These are phyloP conservation scores for Thraustochytrium striatum DNA, from an alignment of 352 stramenopile genomes.

Conservation along the genomic window DNA sequence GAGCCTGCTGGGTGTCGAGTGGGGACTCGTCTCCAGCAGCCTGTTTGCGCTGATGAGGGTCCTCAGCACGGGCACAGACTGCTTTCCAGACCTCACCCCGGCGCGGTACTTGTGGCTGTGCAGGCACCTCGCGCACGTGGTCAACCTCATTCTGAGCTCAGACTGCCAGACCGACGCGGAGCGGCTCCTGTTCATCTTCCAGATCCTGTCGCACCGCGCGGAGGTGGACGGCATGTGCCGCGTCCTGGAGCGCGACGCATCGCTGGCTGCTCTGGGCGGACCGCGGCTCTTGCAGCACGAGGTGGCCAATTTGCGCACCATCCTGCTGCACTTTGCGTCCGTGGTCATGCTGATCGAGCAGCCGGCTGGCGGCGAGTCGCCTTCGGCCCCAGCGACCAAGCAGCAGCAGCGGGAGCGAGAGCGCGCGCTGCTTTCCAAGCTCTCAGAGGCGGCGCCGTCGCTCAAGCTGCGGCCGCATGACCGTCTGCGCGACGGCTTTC, in stretches of 20 bases:
- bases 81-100: background rate
- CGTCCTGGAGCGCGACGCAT: background rate
- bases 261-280: background rate
- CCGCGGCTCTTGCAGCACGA: conserved; percentile 29
- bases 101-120: conserved; percentile 1
- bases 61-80: background rate
- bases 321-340: conserved; percentile 13
- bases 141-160: conserved; percentile 3
- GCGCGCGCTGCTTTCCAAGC: background rate
- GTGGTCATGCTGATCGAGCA: conserved; percentile 9
- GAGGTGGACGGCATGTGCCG: background rate
- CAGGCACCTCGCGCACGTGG: conserved; percentile 15
- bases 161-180: background rate
- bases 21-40: background rate
- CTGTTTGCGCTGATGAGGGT: conserved; percentile 12
- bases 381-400: background rate
- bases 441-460: background rate
- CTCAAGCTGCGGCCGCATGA: conserved; percentile 18
- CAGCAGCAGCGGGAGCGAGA: background rate
- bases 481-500: conserved; percentile 32
- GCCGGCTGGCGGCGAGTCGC: background rate
- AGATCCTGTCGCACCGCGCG: conserved; percentile 7
- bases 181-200: conserved; percentile 28
- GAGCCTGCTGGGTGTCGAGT: conserved; percentile 11
- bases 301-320: conserved; percentile 27